phyloP scores from a whole-genome alignment of 2,329 filamentous ascomycete species.

The Passalora sequoiae region DNA sequence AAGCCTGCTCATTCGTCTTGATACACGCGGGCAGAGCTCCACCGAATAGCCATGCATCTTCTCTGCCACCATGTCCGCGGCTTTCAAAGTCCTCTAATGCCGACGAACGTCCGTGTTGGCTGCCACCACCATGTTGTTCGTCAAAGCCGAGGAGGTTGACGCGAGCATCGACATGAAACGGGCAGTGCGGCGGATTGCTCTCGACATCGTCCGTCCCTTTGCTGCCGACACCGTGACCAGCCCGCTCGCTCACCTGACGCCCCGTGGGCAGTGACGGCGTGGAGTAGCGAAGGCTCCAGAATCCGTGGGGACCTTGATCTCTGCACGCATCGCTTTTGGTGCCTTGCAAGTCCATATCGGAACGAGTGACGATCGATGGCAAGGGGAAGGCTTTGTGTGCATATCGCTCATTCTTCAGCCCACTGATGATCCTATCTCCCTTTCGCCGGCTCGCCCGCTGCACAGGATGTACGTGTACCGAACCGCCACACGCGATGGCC shows the following conservation, averaged over 20 bases:
- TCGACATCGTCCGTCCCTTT: slow-evolving; percentile 46
- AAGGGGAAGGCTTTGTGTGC: slow-evolving; percentile 24
- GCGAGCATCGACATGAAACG: slow-evolving; percentile 86
- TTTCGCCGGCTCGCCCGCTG: slow-evolving; percentile 42
- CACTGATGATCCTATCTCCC: slow-evolving; percentile 49
- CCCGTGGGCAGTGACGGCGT: slow-evolving; percentile 5
- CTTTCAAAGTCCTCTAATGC: slow-evolving; percentile 17
- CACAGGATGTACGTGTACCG: slow-evolving; percentile 61
- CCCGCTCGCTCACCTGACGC: slow-evolving; percentile 1
- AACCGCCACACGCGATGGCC: slow-evolving; percentile 60
- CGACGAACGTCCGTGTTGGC: slow-evolving; percentile 11
- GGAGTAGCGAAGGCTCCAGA: slow-evolving; percentile 37
- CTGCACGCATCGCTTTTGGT: slow-evolving; percentile 21
- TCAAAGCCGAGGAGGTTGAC: slow-evolving; percentile 70
- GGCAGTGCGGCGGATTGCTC: slow-evolving; percentile 90
- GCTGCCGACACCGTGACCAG: not conserved
- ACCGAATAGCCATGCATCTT: slow-evolving; percentile 30
- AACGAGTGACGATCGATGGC: slow-evolving; percentile 20
- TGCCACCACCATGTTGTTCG: slow-evolving; percentile 19
- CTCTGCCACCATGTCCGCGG: slow-evolving; percentile 22
- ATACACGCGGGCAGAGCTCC: slow-evolving; percentile 24
- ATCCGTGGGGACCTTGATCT: slow-evolving; percentile 32
- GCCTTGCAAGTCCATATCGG: slow-evolving; percentile 6
- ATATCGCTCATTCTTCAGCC: slow-evolving; percentile 32
- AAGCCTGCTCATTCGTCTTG: slow-evolving; percentile 28